These are phyloP conservation scores for Sporisorium sorghi DNA, from an alignment of 1,284 basidiomycete species.

Conservation along the genomic window DNA sequence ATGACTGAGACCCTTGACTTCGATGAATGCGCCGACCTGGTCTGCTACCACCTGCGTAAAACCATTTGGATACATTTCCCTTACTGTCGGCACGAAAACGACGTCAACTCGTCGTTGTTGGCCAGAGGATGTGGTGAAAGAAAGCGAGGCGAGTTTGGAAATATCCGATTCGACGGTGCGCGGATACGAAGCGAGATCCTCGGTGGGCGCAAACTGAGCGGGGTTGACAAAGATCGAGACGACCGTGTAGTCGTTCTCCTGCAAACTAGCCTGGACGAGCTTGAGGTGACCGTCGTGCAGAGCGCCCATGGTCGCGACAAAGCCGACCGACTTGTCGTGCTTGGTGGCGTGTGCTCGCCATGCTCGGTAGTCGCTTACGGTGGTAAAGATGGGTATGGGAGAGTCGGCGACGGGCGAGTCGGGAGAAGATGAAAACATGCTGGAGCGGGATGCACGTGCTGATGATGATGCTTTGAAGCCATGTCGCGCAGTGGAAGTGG, in stretches of 20 bases:
- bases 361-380: slow-evolving; percentile 77
- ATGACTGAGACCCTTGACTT: slow-evolving; percentile 83
- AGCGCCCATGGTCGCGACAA: slow-evolving; percentile 97
- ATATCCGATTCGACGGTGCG: slow-evolving; percentile 74
- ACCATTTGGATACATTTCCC: slow-evolving; percentile 80
- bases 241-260: slow-evolving; percentile 85
- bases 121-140: neutral
- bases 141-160: slow-evolving; percentile 47
- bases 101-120: slow-evolving; percentile 30
- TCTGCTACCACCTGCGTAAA: slow-evolving; percentile 81
- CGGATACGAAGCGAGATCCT: slow-evolving; percentile 91
- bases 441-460: slow-evolving; percentile 4
- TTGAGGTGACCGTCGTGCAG: slow-evolving; percentile 91
- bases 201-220: slow-evolving; percentile 94
- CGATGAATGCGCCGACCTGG: slow-evolving; percentile 89
- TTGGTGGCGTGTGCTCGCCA: slow-evolving; percentile 79
- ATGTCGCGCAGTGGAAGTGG: neutral
- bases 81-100: slow-evolving; percentile 59
- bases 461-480: slow-evolving; percentile 1
- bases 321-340: slow-evolving; percentile 76
- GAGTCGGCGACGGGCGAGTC: slow-evolving; percentile 67
- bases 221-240: slow-evolving; percentile 98
- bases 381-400: slow-evolving; percentile 81
- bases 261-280: slow-evolving; percentile 78
- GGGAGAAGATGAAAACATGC: slow-evolving; percentile 18